Evolutionary conservation across 805 yeast genomes (phyloP), one percentile per base, ranked within the genome.

Genomic region (Pichia exigua): DNA sequence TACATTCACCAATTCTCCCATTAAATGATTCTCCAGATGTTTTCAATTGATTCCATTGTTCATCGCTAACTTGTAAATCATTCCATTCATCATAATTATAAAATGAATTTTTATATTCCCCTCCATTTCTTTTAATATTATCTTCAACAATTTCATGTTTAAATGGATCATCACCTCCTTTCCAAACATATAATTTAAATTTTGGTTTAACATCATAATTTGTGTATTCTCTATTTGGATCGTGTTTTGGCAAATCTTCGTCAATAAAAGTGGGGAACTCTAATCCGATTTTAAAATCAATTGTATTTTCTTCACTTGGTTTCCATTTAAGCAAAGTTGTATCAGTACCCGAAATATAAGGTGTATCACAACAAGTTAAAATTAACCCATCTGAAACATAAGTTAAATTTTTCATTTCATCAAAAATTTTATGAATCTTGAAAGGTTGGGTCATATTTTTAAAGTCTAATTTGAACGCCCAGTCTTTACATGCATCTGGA

Each of bases 351-450:
- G 83, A 81, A 3, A 80, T 74, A 68, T 94, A 94, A 0, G 96
- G 95, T 1, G 92, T 80, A 49, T 82, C 88, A 44, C 95, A 85
- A 57, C 96, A 88, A 2, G 99, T 94, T 66, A 90, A 87, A 54
- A 94, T 88, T 27, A 94, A 75, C 1, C 99, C 99, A 70, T 94
- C 99, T 3, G 94, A 83, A 52, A 87, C 85, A 68, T 94, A 97
- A 24, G 88, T 87, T 46, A 92, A 73, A 48, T 80, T 76, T 43
- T 83, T 82, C 67, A 88, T 74, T 60, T 81, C 83, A 39, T 82
- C 73, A 51, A 90, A 83, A 11, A 92, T 89, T 61, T 82, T 84
- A 39, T 80, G 78, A 13, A 95, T 78, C 49, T 85, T 85, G 64
- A 85, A 88, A 9, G 96, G 78, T 56, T 83, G 80, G 43, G 87